phyloP scores from a whole-genome alignment of 164 flowering plant species.

The Cinnamomum chago region DNA sequence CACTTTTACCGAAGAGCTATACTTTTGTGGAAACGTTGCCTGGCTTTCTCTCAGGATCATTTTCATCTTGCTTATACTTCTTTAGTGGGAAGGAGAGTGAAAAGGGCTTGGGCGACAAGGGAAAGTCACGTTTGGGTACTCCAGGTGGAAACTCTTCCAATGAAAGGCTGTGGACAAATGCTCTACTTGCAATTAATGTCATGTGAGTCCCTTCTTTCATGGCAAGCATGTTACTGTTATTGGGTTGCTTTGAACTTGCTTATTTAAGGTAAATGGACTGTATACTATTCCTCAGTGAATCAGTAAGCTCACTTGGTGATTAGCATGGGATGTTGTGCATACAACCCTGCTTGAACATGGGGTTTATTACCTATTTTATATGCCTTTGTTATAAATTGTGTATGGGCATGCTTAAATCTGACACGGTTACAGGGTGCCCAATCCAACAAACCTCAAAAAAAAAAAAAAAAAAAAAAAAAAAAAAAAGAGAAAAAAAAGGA shows the following conservation, averaged over 20 bases:
- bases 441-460: not conserved
- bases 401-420: not conserved
- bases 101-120: slow-evolving; percentile 16
- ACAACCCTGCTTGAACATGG: not conserved
- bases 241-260: not conserved
- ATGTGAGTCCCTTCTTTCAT: slow-evolving; percentile 43
- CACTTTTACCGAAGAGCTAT: slow-evolving; percentile 24
- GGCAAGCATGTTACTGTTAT: not conserved
- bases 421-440: not conserved
- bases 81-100: slow-evolving; percentile 39
- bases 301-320: not conserved
- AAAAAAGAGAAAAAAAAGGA: not conserved
- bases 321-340: not conserved
- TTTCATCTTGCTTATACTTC: slow-evolving; percentile 37
- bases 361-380: not conserved
- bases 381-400: not conserved
- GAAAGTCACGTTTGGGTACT: slow-evolving; percentile 24
- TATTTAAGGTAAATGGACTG: not conserved
- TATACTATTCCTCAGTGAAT: not conserved
- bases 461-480: not conserved
- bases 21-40: slow-evolving; percentile 26
- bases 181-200: slow-evolving; percentile 61
- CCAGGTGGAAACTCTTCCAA: slow-evolving; percentile 29
- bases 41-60: slow-evolving; percentile 27
- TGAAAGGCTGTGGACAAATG: slow-evolving; percentile 56